phyloP scores from a whole-genome alignment of 2,329 filamentous ascomycete species.

The Fonsecaea multimorphosa region DNA sequence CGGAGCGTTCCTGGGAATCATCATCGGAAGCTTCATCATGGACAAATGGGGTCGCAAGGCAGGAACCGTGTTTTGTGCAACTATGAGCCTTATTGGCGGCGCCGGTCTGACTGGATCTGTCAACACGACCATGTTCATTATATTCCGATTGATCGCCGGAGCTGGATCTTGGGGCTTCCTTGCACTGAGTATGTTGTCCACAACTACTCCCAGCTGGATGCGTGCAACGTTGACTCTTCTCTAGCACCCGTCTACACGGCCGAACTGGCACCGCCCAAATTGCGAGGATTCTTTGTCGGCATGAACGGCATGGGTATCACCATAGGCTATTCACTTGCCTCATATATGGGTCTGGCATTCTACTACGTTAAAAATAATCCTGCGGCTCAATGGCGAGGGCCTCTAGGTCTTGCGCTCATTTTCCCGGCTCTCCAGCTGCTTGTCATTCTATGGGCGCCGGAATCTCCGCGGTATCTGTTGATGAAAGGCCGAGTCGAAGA shows the following conservation, averaged over 20 bases:
- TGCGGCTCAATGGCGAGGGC: constrained; percentile 9
- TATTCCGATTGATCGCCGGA: constrained; percentile 41
- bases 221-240: not conserved
- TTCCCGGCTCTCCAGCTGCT: constrained; percentile 1
- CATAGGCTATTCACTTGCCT: constrained; percentile 17
- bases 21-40: constrained; percentile 5
- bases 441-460: constrained; percentile 37
- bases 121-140: constrained; percentile 12
- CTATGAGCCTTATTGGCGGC: constrained; percentile 2
- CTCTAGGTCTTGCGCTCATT: constrained; percentile 4
- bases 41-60: constrained; percentile 42
- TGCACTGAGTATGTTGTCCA: constrained; percentile 1
- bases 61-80: constrained; percentile 1
- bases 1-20: constrained; percentile 1
- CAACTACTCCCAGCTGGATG: not conserved
- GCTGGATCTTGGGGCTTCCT: constrained; percentile 6
- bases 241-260: not conserved
- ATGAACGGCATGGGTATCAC: constrained; percentile 4
- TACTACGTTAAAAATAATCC: constrained; percentile 4
- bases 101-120: not conserved
- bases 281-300: constrained; percentile 19
- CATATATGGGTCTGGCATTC: constrained; percentile 23
- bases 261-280: constrained; percentile 19
- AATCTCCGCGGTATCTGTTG: constrained; percentile 40
- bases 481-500: constrained; percentile 38